Evolutionary conservation across 805 yeast genomes (phyloP), one percentile per base, ranked within the genome.

Genomic region (Ogataea allantospora): DNA sequence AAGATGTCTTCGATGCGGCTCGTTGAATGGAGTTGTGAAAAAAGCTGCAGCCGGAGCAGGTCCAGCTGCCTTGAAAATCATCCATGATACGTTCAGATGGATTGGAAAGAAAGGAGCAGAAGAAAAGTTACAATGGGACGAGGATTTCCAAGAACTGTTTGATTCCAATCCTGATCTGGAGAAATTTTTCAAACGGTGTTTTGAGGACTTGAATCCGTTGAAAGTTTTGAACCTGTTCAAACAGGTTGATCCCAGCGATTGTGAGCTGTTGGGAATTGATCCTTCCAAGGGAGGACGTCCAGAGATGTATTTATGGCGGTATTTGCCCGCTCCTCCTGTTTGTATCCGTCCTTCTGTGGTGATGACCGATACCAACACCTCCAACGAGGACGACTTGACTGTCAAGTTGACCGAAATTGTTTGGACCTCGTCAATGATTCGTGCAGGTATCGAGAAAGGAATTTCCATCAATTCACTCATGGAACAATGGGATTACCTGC

Each of bases 401-500:
- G 96, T 89, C 21, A 93, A 93, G 58, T 69, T 93, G 42, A 88
- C 98, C 0, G 99, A 93, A 65, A 87, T 93, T 46, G 98, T 89
- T 18, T 91, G 95, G 95, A 88, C 96, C 1, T 83, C 93, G n/a
- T 83, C 95, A 4, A 72, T 89, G 66, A 93, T 93, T 53, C 77
- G 88, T 49, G 95, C 96, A 0, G 99, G 97, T 43, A 78, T 93
- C 35, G 95, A 89, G 46, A 91, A 88, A 58, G 99, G 99, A 42
- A 86, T 91, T 45, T 79, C 96, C 11, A 81, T 95, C 55, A 86
- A 88, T 48, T 87, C 87, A 54, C 71, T 93, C 64, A 89, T 93
- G 96, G 98, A 91, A 57, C 99, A 93, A 57, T 93, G 99, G 99
- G 99, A 93, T 57, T 93, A 87, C 58, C 66, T 93, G 48, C 99